Evolutionary conservation across 306 rosid species (phyloP).

Genomic region (Cicer judaicum): DNA sequence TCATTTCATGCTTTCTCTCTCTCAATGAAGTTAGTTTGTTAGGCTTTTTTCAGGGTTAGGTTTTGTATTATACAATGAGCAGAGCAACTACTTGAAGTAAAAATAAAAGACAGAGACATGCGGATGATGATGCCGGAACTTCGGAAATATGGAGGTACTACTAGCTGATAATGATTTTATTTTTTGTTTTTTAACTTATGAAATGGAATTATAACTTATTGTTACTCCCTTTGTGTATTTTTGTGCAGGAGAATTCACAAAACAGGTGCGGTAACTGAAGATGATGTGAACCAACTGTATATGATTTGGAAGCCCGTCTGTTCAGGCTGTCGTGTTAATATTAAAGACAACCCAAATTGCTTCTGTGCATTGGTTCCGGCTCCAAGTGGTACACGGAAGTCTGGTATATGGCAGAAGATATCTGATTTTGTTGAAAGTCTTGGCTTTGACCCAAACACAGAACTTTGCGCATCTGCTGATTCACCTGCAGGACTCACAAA

Average conservation of each 20-base stretch:
- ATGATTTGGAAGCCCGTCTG: slow-evolving; percentile 79
- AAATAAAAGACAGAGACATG: slow-evolving; percentile 75
- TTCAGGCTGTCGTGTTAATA: slow-evolving; percentile 87
- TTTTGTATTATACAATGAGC: slow-evolving; percentile 64
- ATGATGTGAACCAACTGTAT: slow-evolving; percentile 69
- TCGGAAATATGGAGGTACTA: slow-evolving; percentile 74
- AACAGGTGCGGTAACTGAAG: slow-evolving; percentile 62
- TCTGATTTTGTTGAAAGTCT: slow-evolving; percentile 74
- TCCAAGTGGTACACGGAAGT: slow-evolving; percentile 71
- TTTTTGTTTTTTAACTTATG: background rate
- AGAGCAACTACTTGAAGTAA: slow-evolving; percentile 81
- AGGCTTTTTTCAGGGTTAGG: slow-evolving; percentile 53
- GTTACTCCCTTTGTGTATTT: slow-evolving; percentile 9
- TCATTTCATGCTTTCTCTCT: background rate
- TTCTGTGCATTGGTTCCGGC: slow-evolving; percentile 92
- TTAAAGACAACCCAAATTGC: slow-evolving; percentile 93
- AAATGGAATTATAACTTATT: slow-evolving; percentile 11
- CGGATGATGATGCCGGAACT: slow-evolving; percentile 59
- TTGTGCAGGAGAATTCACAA: slow-evolving; percentile 74
- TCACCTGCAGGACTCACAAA: slow-evolving; percentile 95
- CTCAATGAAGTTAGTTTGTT: slow-evolving; percentile 22
- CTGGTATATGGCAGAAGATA: slow-evolving; percentile 91
- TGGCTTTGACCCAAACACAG: slow-evolving; percentile 82
- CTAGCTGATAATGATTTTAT: background rate
- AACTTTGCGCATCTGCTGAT: slow-evolving; percentile 70